Evolutionary conservation across 192 early-diverging fungal genomes (phyloP), one percentile per base, ranked within the genome.

Genomic region (Coemansia sp.): DNA sequence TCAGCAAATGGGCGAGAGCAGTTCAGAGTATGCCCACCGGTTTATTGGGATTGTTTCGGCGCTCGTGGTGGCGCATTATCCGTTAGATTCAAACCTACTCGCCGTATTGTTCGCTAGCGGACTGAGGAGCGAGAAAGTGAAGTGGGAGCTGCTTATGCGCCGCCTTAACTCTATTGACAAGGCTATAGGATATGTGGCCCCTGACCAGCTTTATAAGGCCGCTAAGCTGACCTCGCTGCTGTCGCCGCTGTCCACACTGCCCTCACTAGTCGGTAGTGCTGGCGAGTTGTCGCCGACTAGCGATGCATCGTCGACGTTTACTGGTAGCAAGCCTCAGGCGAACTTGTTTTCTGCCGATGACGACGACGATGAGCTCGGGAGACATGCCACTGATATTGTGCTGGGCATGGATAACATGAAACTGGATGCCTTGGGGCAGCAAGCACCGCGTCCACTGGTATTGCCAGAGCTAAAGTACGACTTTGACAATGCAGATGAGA

Each of bases 111-210:
- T 78, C 69, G 70, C 76, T 1, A 69, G 54, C 18, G 80, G 80
- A 2, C 67, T 83, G 69, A 61, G 80, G 12, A 78, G 73, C 75
- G 75, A 78, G 33, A 75, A 75, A 67, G 13, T 66, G 22, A 66
- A 73, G 42, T 74, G 71, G 80, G 75, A 78, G 52, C 64, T 83
- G 72, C 66, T 78, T 41, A 51, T 83, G 67, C 80, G 80, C 15
- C 68, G 80, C 22, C 66, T 74, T 46, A 55, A 66, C 36, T 68
- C 73, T 11, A 68, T 83, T 29, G 80, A 83, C 67, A 71, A 71
- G 24, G 80, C 80, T 3, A 60, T 83, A 24, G 80, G 76, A 11
- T 83, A 71, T 47, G 80, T 83, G 66, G 80, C 80, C 5, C 80
- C 80, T 15, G 80, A 83, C 13, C 76, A 78, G 62, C 68, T 83